Evolutionary conservation across 257 asterid species (phyloP).

Genomic region (Nicotiana obtusifolia): DNA sequence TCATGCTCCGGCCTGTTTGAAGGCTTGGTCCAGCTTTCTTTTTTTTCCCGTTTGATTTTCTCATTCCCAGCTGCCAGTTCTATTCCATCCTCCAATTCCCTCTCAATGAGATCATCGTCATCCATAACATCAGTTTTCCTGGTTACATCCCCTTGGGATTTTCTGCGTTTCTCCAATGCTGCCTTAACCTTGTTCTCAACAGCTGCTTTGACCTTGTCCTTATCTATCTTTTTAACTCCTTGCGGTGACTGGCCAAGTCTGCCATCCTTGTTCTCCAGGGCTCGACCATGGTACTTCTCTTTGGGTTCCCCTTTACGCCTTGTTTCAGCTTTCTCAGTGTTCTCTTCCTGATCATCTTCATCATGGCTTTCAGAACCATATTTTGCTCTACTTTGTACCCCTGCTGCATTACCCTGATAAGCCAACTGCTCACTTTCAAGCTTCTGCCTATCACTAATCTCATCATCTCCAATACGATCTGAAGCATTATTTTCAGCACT

Average conservation of each 20-base stretch:
- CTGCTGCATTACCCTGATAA: conserved; percentile 28
- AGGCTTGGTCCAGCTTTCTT: conserved; percentile 40
- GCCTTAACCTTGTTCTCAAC: conserved; percentile 36
- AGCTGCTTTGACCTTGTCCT: conserved; percentile 73
- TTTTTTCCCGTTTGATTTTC: conserved; percentile 39
- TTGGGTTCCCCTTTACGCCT: conserved; percentile 41
- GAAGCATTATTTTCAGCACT: conserved; percentile 16
- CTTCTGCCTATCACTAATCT: conserved; percentile 26
- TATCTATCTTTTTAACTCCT: conserved; percentile 51
- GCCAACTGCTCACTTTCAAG: conserved; percentile 33
- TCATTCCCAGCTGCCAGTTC: conserved; percentile 56
- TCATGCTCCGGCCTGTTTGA: conserved; percentile 36
- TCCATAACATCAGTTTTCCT: conserved; percentile 51
- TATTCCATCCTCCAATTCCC: conserved; percentile 70
- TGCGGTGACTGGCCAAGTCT: conserved; percentile 22
- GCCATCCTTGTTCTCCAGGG: conserved; percentile 18
- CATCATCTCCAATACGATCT: conserved; percentile 30
- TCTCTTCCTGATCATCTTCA: conserved; percentile 34
- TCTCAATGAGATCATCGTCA: conserved; percentile 63
- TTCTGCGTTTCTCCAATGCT: conserved; percentile 59
- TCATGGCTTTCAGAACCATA: conserved; percentile 25
- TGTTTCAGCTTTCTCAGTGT: conserved; percentile 34
- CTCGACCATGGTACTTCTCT: conserved; percentile 34
- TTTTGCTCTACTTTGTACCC: conserved; percentile 25
- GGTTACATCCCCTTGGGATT: conserved; percentile 60